Percentiles rank a stretch among this genome's conserved stretches.
Conservation (phyloP, 2,329 filamentous ascomycete species). For the Podosphaera fusca region DNA sequence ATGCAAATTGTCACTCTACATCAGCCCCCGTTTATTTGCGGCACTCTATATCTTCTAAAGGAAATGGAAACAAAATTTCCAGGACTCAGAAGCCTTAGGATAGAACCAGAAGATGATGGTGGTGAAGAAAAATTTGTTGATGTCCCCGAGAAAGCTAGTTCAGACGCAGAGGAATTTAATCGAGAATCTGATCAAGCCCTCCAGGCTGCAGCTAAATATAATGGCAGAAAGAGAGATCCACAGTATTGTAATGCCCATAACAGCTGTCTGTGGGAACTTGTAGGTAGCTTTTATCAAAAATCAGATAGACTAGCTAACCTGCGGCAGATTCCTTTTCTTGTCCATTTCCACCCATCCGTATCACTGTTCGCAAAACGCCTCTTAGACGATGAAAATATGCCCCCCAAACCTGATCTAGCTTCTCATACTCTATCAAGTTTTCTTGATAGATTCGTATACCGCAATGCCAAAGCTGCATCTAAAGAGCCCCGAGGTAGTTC, state of each 20-base stretch:
- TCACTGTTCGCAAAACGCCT: conserved; percentile 58
- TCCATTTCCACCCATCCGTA: conserved; percentile 85
- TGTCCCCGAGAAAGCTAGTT: conserved; percentile 21
- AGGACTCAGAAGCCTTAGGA: conserved; percentile 53
- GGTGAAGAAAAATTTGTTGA: conserved; percentile 22
- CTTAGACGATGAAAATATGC: conserved; percentile 43
- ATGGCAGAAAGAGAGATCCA: conserved; percentile 77
- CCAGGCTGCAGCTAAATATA: conserved; percentile 28
- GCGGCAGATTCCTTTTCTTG: conserved; percentile 36
- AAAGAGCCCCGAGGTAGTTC: conserved; percentile 51
- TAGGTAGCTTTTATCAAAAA: conserved; percentile 20
- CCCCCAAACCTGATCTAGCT: conserved; percentile 73
- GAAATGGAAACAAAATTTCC: conserved; percentile 64
- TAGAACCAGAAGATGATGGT: conserved; percentile 54
- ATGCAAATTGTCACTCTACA: conserved; percentile 73
- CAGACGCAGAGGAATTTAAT: conserved; percentile 34
- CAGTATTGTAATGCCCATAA: conserved; percentile 82
- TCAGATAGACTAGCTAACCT: conserved; percentile 4
- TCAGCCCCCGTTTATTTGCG: conserved; percentile 79
- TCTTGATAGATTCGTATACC: conserved; percentile 95
- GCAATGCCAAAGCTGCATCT: conserved; percentile 54
- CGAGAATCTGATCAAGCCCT: conserved; percentile 8
- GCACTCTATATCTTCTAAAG: conserved; percentile 69
- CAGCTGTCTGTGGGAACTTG: conserved; percentile 80
- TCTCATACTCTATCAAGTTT: conserved; percentile 87